Evolutionary conservation across 75 land plant genomes (phyloP), one percentile per base, ranked within the genome.

Genomic region (Sequoia sempervirens): DNA sequence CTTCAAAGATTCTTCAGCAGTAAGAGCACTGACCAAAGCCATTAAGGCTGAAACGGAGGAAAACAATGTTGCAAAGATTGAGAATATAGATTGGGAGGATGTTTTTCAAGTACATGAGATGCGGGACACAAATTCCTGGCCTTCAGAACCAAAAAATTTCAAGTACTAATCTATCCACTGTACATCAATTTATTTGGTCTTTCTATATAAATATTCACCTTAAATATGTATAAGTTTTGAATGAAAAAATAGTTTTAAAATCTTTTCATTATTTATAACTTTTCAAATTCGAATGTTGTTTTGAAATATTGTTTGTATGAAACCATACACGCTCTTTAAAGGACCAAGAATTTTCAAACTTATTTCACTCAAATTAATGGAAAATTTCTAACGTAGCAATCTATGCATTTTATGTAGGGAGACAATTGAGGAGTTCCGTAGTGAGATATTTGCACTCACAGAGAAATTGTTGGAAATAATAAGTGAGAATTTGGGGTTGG

Each of bases 381-480:
- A 1, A 8, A 47, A 47, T 47, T 47, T 47, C 68, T 23, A 64
- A 64, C 68, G 5, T 5, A 5, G 8, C 6, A 26, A 23, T 64
- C 4, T 5, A 9, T 61, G 47, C 23, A 26, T 81, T 30, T 5
- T 15, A 12, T 50, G 43, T 81, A 89, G 90, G 86, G 56, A 61
- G 69, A 73, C 79, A n/a, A 90, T 88, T 84, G 84, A 79, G 82
- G 89, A 91, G 52, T 91, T 91, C 81, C 87, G 85, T 1, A 9
- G 1, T 40, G 74, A 85, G 38, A 30, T 92, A 74, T 87, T 88
- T 80, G 83, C 81, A 46, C 76, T 89, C 6, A 89, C 93, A 30
- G 93, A 92, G 88, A 47, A 82, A 37, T 86, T 92, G 8, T 53
- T 89, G 36, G 93, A 92, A 28, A 79, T 89, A 81, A 76, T 92